Conservation (phyloP, 371 early-diverging fungal species). For the Lichtheimia ornata region DNA sequence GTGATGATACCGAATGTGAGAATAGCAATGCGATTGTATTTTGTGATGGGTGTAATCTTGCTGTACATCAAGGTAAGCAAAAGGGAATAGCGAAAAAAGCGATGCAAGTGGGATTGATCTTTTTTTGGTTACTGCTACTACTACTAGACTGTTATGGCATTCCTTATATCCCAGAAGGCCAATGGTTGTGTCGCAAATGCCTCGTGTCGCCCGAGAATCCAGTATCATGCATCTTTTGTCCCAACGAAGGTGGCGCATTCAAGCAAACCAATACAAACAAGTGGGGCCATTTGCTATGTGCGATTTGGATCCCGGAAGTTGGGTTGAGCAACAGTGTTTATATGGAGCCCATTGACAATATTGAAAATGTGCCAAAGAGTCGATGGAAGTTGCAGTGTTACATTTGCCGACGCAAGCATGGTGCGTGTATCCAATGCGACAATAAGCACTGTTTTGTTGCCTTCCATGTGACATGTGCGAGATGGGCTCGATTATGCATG, state of each 20-base stretch:
- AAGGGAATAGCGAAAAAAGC: not conserved
- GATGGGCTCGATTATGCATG: constrained; percentile 87
- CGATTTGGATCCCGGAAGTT: constrained; percentile 97
- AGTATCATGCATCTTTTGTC: constrained; percentile 94
- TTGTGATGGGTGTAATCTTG: constrained; percentile 99
- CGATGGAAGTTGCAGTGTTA: constrained; percentile 90
- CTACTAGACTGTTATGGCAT: constrained; percentile 96
- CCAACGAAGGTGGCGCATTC: constrained; percentile 93
- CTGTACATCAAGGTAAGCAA: constrained; percentile 92
- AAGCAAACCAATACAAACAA: constrained; percentile 91
- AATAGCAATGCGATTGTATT: constrained; percentile 98
- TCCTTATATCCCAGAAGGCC: constrained; percentile 98
- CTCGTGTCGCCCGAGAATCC: constrained; percentile 90
- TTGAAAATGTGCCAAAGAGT: constrained; percentile 84
- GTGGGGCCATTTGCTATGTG: constrained; percentile 97
- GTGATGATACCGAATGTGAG: constrained; percentile 95
- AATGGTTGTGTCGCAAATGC: constrained; percentile 98
- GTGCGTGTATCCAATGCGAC: constrained; percentile 96
- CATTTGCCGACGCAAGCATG: constrained; percentile 81
- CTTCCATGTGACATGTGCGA: constrained; percentile 96
- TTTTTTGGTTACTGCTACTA: not conserved
- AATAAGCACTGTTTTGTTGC: constrained; percentile 86
- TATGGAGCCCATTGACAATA: constrained; percentile 97
- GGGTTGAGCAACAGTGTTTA: constrained; percentile 85
- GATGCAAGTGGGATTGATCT: not conserved